These are phyloP conservation scores for Wickerhamomyces queroliae DNA, from an alignment of 805 yeast genomes.

Conservation along the genomic window DNA sequence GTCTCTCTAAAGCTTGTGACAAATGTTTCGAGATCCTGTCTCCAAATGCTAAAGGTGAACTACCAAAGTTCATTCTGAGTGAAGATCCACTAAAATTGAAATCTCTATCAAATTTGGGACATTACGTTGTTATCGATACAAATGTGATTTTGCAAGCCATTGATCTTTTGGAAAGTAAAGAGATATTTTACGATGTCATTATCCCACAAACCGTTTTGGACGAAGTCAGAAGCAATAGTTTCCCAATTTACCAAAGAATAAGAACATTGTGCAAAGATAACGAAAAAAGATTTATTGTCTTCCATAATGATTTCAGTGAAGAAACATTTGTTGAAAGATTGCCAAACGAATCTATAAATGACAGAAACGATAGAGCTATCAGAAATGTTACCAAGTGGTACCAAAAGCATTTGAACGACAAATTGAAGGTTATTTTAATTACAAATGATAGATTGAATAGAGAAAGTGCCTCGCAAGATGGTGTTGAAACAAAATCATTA, in stretches of 20 bases:
- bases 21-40: constrained; percentile 50
- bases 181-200: constrained; percentile 81
- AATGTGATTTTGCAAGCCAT: constrained; percentile 85
- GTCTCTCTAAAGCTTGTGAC: constrained; percentile 68
- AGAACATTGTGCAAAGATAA: constrained; percentile 69
- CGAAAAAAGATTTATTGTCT: constrained; percentile 80
- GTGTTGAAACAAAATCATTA: constrained; percentile 49
- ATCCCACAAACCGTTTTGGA: constrained; percentile 94
- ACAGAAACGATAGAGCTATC: constrained; percentile 88
- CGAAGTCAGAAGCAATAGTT: constrained; percentile 82
- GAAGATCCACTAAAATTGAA: constrained; percentile 46
- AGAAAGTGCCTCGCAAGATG: constrained; percentile 46
- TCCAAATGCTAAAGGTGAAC: constrained; percentile 61
- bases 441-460: constrained; percentile 76
- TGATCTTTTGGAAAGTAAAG: constrained; percentile 75
- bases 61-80: constrained; percentile 63
- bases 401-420: constrained; percentile 48
- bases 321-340: constrained; percentile 60
- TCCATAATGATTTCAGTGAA: constrained; percentile 85
- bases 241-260: constrained; percentile 82
- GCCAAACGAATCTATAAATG: constrained; percentile 69
- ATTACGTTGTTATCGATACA: constrained; percentile 82
- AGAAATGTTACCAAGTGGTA: constrained; percentile 73
- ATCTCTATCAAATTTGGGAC: constrained; percentile 50
- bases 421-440: constrained; percentile 48